Base-by-base conservation (phyloP, 2,329 filamentous ascomycete genomes). In the Fusarium guadeloupense region DNA sequence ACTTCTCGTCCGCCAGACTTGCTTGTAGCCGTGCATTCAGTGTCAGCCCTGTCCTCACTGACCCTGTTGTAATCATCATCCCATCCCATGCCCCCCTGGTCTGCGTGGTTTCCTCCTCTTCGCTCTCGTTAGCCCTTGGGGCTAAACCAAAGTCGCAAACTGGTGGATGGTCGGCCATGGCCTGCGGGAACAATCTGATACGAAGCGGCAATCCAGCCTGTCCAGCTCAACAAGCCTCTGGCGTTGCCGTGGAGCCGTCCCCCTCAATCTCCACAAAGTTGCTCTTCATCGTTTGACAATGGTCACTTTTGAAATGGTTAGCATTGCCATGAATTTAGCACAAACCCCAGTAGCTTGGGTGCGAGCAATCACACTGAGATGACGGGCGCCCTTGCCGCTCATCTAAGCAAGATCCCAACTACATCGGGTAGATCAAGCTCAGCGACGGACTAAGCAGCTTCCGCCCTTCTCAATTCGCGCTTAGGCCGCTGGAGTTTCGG, bases 201-300 rank as follows among this genome's bases (percentile, higher is more conserved):
- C 58, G 55, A 66, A 57, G 54, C 59, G 59, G 64, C 55, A 55
- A 38, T 68, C 51, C 58, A 64, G 65, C 45, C 47, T 37, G 49
- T 56, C 64, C 43, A 42, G 53, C 49, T 46, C 48, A 52, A 43
- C 35, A 62, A 63, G 58, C 62, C 63, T 58, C 41, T 57, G 51
- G 50, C 59, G 47, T 66, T 58, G 51, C 57, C 66, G 51, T 37
- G 38, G 54, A 51, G 54, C 58, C 44, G 21, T 48, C 60, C 54
- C 62, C 60, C 54, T 66, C 62, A 62, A 59, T 67, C 61, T 66
- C 64, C 58, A 38, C 42, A 53, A 49, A 21, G 40, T 57, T 58
- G 58, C 57, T 82, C 80, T 90, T 84, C 83, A 91, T 80, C 86
- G 85, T 78, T 91, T 91, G 74, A 91, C 78, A 76, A 91, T 90